Base-by-base conservation (phyloP, 805 yeast genomes). In the Suhomyces pyralidae region DNA sequence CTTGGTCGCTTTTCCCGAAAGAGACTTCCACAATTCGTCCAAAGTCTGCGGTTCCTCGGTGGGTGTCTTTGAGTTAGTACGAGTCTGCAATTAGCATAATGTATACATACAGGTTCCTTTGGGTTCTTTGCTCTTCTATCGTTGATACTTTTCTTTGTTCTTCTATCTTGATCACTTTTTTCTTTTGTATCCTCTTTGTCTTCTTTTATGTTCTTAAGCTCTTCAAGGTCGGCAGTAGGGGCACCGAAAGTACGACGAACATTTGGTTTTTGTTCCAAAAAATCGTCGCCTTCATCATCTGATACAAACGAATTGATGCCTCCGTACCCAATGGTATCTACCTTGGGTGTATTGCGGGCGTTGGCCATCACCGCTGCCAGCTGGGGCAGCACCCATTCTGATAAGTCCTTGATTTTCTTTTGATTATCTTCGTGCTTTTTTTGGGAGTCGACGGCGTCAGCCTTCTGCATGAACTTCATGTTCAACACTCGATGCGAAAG, bases 401-500 rank as follows among this genome's bases (percentile, higher is more conserved):
- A 80, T 6, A 61, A 19, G 57, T 84, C 89, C 43, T 68, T 70
- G 14, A 79, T 66, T 50, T 75, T 79, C 46, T 63, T 69, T 50
- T 63, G 62, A 40, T 62, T 56, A 38, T 65, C 70, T 40, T 70
- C 74, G n/a, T 66, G 65, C 38, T 73, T 62, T 26, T 65, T 64
- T 60, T 54, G 63, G 22, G 63, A 69, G 22, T 61, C 67, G n/a
- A 64, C 63, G 38, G 70, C 76, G 20, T 79, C 81, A 34, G 77
- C 63, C 43, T 62, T 65, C 52, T 66, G 70, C 78, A 75, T 75
- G 76, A 76, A 75, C 77, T 89, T 90, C 97, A 90, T 90, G 80
- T 85, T 86, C 83, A 86, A 74, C 61, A 90, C 88, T 61, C 90
- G 79, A 61, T 82, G 81, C 25, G 94, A 86, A 49, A 74, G 65